Conservation (phyloP, 768 basidiomycete species). For the Sistotremastrum niveocremeum region DNA sequence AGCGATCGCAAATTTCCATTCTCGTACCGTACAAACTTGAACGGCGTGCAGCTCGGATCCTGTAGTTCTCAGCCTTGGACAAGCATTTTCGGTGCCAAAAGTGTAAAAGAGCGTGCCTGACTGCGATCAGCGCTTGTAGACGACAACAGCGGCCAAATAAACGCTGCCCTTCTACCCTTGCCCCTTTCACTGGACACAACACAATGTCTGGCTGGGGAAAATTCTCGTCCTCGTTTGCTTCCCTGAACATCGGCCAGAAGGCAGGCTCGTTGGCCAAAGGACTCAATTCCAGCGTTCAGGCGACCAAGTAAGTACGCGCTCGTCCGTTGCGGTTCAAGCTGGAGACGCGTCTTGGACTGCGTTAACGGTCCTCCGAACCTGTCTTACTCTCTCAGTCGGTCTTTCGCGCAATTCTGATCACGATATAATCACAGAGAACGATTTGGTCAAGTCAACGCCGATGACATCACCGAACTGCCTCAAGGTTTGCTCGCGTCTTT, state of each 20-base stretch:
- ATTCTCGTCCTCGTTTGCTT: constrained; percentile 44
- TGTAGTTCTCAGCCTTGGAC: no score
- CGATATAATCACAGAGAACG: constrained; percentile 34
- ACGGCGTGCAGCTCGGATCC: no score
- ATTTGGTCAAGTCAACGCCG: constrained; percentile 76
- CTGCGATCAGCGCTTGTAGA: not conserved
- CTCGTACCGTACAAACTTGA: no score
- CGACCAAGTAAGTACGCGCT: constrained; percentile 32
- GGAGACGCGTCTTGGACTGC: not conserved
- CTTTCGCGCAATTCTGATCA: constrained; percentile 2
- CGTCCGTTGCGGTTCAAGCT: not conserved
- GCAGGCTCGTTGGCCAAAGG: constrained; percentile 68
- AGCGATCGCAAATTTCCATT: no score
- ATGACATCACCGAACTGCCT: constrained; percentile 91
- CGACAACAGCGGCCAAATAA: not conserved
- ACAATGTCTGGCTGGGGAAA: constrained; percentile 51
- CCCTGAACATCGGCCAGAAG: constrained; percentile 60
- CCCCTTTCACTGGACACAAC: constrained; percentile 12
- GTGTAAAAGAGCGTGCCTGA: no score
- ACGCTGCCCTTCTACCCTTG: not conserved
- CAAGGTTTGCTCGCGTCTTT: constrained; percentile 39
- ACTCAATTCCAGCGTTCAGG: constrained; percentile 72
- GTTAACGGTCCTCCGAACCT: not conserved
- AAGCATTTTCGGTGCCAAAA: no score
- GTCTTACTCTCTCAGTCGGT: not conserved